Evolutionary conservation across 179 eudicot genomes (phyloP).

Genomic region (Nepenthes alata): DNA sequence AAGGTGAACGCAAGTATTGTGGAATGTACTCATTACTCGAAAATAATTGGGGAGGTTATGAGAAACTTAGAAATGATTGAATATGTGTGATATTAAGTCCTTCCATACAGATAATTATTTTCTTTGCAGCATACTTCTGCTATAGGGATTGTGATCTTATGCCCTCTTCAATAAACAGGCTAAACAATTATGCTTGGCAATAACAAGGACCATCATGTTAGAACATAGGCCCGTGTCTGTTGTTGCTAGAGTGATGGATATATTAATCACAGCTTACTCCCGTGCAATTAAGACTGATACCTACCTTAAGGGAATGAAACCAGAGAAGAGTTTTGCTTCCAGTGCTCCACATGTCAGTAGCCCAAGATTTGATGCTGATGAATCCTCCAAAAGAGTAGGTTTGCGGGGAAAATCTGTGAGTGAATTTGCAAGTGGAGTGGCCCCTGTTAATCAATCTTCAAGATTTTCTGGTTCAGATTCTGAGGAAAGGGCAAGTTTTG

Average conservation of each 20-base stretch:
- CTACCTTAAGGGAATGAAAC: conserved; percentile 42
- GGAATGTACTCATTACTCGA: too few species aligned
- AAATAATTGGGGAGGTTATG: not conserved
- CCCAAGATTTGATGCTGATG: conserved; percentile 23
- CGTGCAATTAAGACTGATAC: conserved; percentile 68
- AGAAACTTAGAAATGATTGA: not conserved
- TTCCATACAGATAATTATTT: too few species aligned
- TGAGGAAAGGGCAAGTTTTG: conserved; percentile 32
- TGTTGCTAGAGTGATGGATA: conserved; percentile 68
- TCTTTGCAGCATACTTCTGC: too few species aligned
- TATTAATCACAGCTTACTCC: conserved; percentile 59
- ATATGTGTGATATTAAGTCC: too few species aligned
- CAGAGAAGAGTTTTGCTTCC: conserved; percentile 42
- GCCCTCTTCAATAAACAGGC: conserved; percentile 48
- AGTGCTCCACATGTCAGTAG: conserved; percentile 23
- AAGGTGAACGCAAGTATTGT: too few species aligned
- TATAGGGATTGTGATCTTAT: not conserved
- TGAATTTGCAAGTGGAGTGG: conserved; percentile 22
- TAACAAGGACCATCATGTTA: conserved; percentile 49
- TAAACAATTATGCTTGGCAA: conserved; percentile 58
- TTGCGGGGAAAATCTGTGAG: conserved; percentile 30
- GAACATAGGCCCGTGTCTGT: conserved; percentile 66
- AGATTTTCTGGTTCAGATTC: conserved; percentile 40
- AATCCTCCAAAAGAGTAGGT: conserved; percentile 23
- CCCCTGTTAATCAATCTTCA: conserved; percentile 19